phyloP scores from a whole-genome alignment of 768 basidiomycete species.

The Mycena alexandri region DNA sequence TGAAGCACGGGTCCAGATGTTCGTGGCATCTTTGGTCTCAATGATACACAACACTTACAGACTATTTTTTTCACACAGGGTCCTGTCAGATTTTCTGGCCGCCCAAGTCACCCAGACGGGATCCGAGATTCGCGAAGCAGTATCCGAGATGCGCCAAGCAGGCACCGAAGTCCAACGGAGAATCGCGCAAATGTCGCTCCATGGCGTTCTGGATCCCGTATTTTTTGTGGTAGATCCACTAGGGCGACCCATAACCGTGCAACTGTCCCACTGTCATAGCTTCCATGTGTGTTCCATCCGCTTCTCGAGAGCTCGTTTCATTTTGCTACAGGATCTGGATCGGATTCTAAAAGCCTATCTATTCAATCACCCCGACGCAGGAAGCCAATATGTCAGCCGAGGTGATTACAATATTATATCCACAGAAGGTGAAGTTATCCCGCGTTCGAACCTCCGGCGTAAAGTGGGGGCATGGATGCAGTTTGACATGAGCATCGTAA shows the following conservation, averaged over 20 bases:
- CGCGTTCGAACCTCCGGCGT: background rate
- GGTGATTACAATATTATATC: background rate
- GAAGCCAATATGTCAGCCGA: background rate
- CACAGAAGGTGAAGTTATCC: background rate
- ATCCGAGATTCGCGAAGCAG: background rate
- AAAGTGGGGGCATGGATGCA: background rate
- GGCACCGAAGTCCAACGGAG: background rate
- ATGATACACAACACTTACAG: no score
- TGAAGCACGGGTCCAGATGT: conserved; percentile 7
- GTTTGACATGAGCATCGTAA: background rate
- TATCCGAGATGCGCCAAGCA: background rate
- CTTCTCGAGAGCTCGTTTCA: background rate
- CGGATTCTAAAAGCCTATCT: conserved; percentile 18
- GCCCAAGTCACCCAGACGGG: background rate
- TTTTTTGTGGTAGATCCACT: conserved; percentile 16
- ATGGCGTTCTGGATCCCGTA: background rate
- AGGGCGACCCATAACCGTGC: conserved; percentile 7
- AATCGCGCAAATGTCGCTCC: background rate
- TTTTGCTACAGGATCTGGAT: background rate
- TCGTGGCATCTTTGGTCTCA: background rate
- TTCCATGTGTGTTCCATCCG: background rate
- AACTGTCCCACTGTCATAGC: conserved; percentile 3
- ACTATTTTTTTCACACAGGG: background rate
- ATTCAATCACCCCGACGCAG: background rate
- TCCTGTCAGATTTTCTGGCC: background rate